These are phyloP conservation scores for Tuber umbilicatum DNA, from an alignment of 495 filamentous ascomycete genomes.

Conservation along the genomic window DNA sequence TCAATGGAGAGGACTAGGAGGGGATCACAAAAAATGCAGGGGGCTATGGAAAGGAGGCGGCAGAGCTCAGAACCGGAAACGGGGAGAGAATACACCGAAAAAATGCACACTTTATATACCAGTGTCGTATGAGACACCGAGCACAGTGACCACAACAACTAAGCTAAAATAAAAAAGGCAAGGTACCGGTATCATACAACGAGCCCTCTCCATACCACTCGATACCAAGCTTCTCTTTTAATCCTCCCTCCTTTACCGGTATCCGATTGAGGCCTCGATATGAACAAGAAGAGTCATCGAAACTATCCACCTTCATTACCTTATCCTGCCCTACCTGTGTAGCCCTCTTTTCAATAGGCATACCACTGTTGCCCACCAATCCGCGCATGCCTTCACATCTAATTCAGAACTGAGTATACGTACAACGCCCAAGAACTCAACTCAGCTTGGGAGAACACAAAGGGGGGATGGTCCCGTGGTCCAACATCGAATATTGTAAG, in stretches of 20 bases:
- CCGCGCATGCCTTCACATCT: background rate
- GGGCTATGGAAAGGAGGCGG: background rate
- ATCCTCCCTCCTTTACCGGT: too few species aligned
- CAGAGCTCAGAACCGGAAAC: slow-evolving; percentile 8
- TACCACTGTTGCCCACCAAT: background rate
- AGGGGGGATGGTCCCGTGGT: background rate
- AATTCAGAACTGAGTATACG: background rate
- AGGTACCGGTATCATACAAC: background rate
- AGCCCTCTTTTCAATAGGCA: background rate
- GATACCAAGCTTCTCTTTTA: too few species aligned
- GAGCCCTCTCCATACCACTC: too few species aligned
- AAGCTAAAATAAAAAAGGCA: background rate
- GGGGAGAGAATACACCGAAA: slow-evolving; percentile 38
- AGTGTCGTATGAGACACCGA: background rate
- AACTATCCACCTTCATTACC: background rate
- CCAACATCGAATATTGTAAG: background rate
- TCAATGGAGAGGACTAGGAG: slow-evolving; percentile 52
- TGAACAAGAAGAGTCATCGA: background rate
- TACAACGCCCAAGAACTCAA: background rate
- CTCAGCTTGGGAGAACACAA: background rate
- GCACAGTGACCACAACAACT: background rate
- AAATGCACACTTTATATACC: too few species aligned
- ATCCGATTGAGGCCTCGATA: too few species aligned
- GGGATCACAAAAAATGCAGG: slow-evolving; percentile 44
- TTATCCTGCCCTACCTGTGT: background rate